A percentile compares a stretch with the other conserved stretches of the same genome.
Evolutionary conservation across 2,329 filamentous ascomycete genomes (phyloP).

Genomic region (Diplodia seriata): DNA sequence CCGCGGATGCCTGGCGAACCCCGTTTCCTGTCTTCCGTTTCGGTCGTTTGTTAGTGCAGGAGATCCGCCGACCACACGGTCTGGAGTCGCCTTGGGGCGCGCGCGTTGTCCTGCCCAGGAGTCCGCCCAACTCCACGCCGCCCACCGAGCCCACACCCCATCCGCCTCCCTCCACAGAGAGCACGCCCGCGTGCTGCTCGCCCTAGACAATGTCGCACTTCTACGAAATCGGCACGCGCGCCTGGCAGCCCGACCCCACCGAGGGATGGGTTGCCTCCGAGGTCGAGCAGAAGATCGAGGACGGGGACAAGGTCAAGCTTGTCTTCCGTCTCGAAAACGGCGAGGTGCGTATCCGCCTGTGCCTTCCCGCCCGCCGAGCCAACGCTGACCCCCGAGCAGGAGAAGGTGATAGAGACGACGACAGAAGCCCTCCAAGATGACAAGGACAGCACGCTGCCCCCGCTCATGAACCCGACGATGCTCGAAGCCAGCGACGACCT

Average conservation of each 20-base stretch:
- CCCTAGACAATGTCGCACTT: conserved; percentile 72
- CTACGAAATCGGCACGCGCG: conserved; percentile 95
- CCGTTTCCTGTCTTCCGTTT: conserved; percentile 10
- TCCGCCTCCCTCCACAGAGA: conserved; percentile 9
- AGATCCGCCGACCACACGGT: conserved; percentile 12
- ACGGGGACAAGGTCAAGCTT: conserved; percentile 86
- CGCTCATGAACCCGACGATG: conserved; percentile 97
- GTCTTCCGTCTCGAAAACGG: conserved; percentile 91
- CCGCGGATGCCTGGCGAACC: conserved; percentile 19
- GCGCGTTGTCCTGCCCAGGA: conserved; percentile 31
- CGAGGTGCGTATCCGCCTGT: conserved; percentile 65
- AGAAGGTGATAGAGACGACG: conserved; percentile 79
- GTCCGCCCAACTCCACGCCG: conserved; percentile 21
- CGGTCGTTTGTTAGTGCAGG: conserved; percentile 25
- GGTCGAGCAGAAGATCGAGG: conserved; percentile 81
- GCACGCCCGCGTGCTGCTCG: conserved; percentile 23
- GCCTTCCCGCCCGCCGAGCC: not conserved
- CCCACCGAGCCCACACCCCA: conserved; percentile 5
- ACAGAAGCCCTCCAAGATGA: conserved; percentile 76
- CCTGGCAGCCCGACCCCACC: conserved; percentile 95
- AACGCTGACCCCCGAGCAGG: conserved; percentile 57
- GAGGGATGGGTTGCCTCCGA: conserved; percentile 98
- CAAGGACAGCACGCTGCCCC: conserved; percentile 80
- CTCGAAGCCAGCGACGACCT: conserved; percentile 98
- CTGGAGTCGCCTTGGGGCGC: conserved; percentile 29